phyloP scores from a whole-genome alignment of 2,329 filamentous ascomycete genomes.

The Dactylellina haptotyla region DNA sequence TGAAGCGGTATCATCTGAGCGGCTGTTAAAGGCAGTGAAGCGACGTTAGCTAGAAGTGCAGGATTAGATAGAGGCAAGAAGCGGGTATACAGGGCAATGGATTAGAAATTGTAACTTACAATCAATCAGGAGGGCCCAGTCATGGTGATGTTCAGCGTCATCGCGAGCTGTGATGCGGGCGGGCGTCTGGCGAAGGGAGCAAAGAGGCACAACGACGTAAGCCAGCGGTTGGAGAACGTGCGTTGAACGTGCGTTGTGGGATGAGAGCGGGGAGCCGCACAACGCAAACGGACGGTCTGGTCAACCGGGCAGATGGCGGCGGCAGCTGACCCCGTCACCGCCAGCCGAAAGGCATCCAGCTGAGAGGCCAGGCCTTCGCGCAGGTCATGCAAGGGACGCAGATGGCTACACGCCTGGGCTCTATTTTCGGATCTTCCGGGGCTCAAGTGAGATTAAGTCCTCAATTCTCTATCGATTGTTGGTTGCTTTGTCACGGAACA shows the following conservation, averaged over 20 bases:
- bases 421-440: constrained; percentile 2
- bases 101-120: constrained; percentile 22
- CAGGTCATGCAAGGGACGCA: constrained; percentile 45
- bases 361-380: constrained; percentile 16
- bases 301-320: constrained; percentile 15
- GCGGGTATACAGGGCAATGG: neutral
- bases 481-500: too few relatives aligned
- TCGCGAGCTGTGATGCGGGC: constrained; percentile 13
- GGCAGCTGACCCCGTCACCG: constrained; percentile 35
- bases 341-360: neutral
- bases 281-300: constrained; percentile 13
- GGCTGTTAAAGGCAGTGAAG: neutral
- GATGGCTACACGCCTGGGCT: constrained; percentile 1
- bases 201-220: neutral
- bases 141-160: constrained; percentile 29
- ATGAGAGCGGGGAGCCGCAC: constrained; percentile 20
- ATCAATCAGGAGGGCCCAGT: constrained; percentile 33
- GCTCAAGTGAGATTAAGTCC: too few relatives aligned
- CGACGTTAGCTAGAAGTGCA: constrained; percentile 11
- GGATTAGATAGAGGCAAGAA: neutral
- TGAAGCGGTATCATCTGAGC: constrained; percentile 44
- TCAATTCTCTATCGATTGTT: too few relatives aligned
- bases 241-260: neutral
- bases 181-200: constrained; percentile 11
- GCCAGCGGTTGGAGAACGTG: constrained; percentile 32